phyloP scores from a whole-genome alignment of 192 early-diverging fungal species.

The Rhizoclosmatium globosum region DNA sequence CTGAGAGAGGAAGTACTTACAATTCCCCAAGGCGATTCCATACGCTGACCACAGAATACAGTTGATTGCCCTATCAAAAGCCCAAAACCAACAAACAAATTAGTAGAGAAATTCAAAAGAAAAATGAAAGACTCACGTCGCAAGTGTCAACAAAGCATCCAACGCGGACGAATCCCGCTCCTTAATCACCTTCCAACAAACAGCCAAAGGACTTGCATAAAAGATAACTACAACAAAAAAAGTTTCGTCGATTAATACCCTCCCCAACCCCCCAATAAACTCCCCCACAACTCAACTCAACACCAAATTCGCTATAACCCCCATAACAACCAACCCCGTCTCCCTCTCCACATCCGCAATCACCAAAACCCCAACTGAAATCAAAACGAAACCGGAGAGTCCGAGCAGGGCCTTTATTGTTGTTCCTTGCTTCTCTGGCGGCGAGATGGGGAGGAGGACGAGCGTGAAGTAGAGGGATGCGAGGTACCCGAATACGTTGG shows the following conservation, averaged over 20 bases:
- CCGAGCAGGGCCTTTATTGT: neutral
- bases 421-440: neutral
- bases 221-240: constrained; percentile 9
- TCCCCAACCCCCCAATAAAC: neutral
- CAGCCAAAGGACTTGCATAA: constrained; percentile 13
- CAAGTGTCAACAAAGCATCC: neutral
- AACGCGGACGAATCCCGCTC: neutral
- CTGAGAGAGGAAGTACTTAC: neutral
- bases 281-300: neutral
- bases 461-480: neutral
- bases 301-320: neutral
- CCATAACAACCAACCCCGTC: neutral
- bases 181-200: neutral
- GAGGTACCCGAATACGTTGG: neutral
- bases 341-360: neutral
- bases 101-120: neutral
- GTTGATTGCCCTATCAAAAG: neutral
- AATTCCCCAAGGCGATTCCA: constrained; percentile 16
- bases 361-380: neutral
- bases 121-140: neutral
- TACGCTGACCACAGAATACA: constrained; percentile 17
- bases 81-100: neutral
- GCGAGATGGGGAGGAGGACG: neutral
- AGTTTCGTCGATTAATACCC: neutral
- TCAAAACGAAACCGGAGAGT: neutral